Base-by-base conservation (phyloP, 129 eudicot genomes). In the Chrysanthemum makinoi region DNA sequence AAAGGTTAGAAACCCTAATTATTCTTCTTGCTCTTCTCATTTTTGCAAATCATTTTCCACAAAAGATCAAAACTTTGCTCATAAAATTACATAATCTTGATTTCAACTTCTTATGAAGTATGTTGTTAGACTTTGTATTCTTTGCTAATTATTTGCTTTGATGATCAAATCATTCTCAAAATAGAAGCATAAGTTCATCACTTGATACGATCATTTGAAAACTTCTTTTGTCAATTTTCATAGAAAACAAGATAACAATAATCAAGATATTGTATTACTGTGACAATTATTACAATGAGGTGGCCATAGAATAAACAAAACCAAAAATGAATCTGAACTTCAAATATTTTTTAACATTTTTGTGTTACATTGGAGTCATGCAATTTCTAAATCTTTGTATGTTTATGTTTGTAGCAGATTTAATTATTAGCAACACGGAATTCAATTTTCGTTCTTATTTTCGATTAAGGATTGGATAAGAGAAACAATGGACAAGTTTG, bases 401-500 rank as follows among this genome's bases (percentile, higher is more conserved):
- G 22, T 50, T 49, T 70, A 74, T 74, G 60, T 65, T 67, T 52
- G 55, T 10, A 50, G 68, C 68, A 71, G 68, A 75, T 69, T 58
- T 53, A 24, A 56, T 53, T 58, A 62, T 71, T 62, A 53, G 66
- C 60, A 15, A 70, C 59, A 76, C 46, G 73, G 16, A 79, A 22
- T 35, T 26, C 73, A 16, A 39, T 13, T 47, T 68, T 47, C 15
- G 20, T 53, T 70, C 33, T 3, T 48, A 51, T 51, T 62, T 70
- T 65, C 12, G 68, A 48, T 50, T 52, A 6, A 62, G 62, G 19
- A 49, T 69, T 10, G 53, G 19, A 68, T 14, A 54, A 19, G 22
- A 39, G 39, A 54, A 72, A 59, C 11, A 68, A 95, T 90, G 99
- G 96, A 90, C 79, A 88, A 84, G 72, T 63, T 80, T 78, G 55